A percentile compares a stretch with the other conserved stretches of the same genome.
Evolutionary conservation across 495 filamentous ascomycete species (phyloP).

Genomic region (Achaetomiella virescens): DNA sequence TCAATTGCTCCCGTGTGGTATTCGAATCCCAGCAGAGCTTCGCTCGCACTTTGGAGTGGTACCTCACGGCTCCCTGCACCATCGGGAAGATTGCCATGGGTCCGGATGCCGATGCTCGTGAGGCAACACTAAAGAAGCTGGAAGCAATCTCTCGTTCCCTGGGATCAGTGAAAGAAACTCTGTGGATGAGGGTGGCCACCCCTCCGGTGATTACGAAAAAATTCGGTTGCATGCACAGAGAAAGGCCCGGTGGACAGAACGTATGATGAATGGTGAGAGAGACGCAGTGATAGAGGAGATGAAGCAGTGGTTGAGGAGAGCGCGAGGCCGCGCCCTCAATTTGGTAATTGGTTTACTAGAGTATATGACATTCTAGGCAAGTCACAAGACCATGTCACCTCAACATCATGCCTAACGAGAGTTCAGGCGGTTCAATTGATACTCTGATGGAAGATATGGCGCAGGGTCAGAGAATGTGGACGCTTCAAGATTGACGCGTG

Average conservation of each 20-base stretch:
- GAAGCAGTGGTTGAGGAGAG: not conserved
- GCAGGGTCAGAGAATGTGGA: conserved; percentile 13
- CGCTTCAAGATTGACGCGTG: conserved; percentile 22
- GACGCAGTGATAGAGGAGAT: not conserved
- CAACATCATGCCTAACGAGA: not conserved
- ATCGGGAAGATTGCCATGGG: conserved; percentile 17
- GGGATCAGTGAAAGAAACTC: conserved; percentile 16
- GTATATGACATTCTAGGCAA: not conserved
- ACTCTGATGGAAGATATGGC: conserved; percentile 9
- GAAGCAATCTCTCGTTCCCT: conserved; percentile 20
- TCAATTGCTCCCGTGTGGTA: conserved; percentile 22
- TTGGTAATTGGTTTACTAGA: not conserved
- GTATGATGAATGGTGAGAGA: not conserved
- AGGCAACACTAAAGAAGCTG: conserved; percentile 23
- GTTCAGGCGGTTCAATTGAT: conserved; percentile 9
- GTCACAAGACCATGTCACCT: not conserved
- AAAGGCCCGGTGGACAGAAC: not conserved
- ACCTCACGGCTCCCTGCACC: conserved; percentile 19
- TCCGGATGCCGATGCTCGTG: conserved; percentile 10
- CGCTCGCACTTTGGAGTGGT: conserved; percentile 29
- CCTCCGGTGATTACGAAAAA: not conserved
- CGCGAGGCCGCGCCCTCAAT: not conserved
- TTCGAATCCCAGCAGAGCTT: conserved; percentile 22
- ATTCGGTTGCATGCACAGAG: not conserved
- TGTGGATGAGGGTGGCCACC: conserved; percentile 3